These are phyloP conservation scores for Epichloe coenophiala DNA, from an alignment of 2,329 filamentous ascomycete genomes.

Conservation along the genomic window DNA sequence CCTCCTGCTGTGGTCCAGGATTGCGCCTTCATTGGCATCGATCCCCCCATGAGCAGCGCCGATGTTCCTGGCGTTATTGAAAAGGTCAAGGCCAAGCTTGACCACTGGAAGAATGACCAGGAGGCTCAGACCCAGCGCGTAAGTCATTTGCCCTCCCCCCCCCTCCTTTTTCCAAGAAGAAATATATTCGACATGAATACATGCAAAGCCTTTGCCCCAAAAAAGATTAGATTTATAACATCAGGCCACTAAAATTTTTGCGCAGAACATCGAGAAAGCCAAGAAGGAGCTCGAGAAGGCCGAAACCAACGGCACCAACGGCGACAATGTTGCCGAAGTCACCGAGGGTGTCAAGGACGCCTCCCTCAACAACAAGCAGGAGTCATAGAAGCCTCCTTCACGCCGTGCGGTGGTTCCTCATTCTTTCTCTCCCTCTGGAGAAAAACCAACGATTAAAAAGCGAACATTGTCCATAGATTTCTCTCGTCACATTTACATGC, in stretches of 20 bases:
- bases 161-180: no score
- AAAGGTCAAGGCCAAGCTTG: slow-evolving; percentile 86
- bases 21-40: slow-evolving; percentile 68
- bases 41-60: slow-evolving; percentile 79
- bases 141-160: slow-evolving; percentile 22
- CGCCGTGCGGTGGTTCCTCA: neutral
- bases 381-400: slow-evolving; percentile 20
- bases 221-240: neutral
- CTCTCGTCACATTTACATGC: no score
- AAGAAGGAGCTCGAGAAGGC: slow-evolving; percentile 80
- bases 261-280: slow-evolving; percentile 87
- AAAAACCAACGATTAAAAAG: neutral
- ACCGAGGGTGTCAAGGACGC: slow-evolving; percentile 37
- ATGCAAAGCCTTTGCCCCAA: neutral
- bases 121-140: slow-evolving; percentile 81
- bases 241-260: neutral
- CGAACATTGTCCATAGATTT: no score
- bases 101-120: slow-evolving; percentile 85
- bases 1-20: slow-evolving; percentile 88
- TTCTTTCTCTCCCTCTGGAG: neutral
- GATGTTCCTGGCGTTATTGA: slow-evolving; percentile 71
- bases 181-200: no score
- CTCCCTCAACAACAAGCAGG: slow-evolving; percentile 38
- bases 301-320: slow-evolving; percentile 31
- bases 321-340: slow-evolving; percentile 40